These are phyloP conservation scores for Colletotrichum cuscutae DNA, from an alignment of 2,329 filamentous ascomycete species.

Conservation along the genomic window DNA sequence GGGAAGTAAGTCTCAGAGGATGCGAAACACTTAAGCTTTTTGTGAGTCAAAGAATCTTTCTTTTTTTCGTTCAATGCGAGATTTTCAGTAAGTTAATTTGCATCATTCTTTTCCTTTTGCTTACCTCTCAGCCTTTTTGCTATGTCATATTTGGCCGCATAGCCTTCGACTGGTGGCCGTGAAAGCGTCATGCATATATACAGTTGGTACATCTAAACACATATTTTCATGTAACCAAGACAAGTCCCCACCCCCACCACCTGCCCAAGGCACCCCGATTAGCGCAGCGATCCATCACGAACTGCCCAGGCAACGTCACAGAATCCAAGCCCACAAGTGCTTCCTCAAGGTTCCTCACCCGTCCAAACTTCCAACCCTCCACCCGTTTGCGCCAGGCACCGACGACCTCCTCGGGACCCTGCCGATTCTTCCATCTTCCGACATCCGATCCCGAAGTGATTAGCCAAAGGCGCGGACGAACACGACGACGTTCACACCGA, in stretches of 20 bases:
- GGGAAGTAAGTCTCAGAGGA: background rate
- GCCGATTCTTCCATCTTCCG: constrained; percentile 6
- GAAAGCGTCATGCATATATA: background rate
- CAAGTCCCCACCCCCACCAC: constrained; percentile 30
- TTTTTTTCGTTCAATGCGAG: too few species aligned
- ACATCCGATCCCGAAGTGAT: background rate
- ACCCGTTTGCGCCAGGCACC: constrained; percentile 15
- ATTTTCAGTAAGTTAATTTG: too few species aligned
- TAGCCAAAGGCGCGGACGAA: background rate
- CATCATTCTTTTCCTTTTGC: too few species aligned
- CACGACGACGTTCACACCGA: constrained; percentile 7
- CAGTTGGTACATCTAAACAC: background rate
- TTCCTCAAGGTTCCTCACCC: constrained; percentile 6
- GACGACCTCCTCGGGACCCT: constrained; percentile 17
- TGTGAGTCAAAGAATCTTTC: too few species aligned
- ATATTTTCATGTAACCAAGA: background rate
- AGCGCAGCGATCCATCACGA: constrained; percentile 29
- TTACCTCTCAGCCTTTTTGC: too few species aligned
- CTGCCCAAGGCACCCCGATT: constrained; percentile 21
- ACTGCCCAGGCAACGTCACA: constrained; percentile 35
- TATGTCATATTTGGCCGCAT: background rate
- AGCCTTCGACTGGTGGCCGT: background rate
- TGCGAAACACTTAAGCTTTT: background rate
- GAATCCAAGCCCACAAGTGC: constrained; percentile 23
- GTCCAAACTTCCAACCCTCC: background rate